Evolutionary conservation across 345 rosid species (phyloP).

Genomic region (Salix suchowensis): DNA sequence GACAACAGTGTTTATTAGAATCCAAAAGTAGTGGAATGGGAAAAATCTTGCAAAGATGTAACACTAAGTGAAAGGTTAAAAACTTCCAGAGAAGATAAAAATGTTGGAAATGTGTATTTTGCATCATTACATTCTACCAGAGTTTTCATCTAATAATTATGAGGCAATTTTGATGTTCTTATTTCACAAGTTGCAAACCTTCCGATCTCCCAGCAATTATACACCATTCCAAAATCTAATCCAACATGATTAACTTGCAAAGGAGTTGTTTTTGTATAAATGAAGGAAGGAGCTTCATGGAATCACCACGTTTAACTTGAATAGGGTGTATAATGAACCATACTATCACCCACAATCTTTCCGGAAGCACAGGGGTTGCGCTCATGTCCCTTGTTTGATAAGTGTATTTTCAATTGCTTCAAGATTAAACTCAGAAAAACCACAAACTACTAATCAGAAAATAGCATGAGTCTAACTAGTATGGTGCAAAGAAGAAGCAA

Average conservation of each 20-base stretch:
- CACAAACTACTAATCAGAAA: neutral
- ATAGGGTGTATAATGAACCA: neutral
- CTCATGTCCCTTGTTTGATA: neutral
- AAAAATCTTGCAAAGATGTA: neutral
- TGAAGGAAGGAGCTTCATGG: neutral
- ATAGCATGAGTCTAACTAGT: neutral
- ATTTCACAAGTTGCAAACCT: neutral
- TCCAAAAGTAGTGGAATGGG: neutral
- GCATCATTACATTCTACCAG: neutral
- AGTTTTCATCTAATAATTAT: neutral
- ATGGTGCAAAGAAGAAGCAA: slow-evolving; percentile 1
- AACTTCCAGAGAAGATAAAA: neutral
- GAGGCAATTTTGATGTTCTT: neutral
- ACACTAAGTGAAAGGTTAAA: neutral
- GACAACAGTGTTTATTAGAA: slow-evolving; percentile 20
- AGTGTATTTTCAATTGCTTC: neutral
- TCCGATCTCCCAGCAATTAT: neutral
- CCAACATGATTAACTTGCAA: neutral
- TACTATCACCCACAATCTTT: neutral
- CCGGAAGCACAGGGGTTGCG: neutral
- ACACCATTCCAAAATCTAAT: neutral
- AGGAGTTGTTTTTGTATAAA: neutral
- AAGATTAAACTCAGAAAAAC: neutral
- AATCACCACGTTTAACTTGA: neutral
- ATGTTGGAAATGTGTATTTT: neutral